Percentiles rank a stretch among this genome's conserved stretches.
These are phyloP conservation scores for Craspedostauros australis DNA, from an alignment of 108 stramenopile genomes.

Conservation along the genomic window DNA sequence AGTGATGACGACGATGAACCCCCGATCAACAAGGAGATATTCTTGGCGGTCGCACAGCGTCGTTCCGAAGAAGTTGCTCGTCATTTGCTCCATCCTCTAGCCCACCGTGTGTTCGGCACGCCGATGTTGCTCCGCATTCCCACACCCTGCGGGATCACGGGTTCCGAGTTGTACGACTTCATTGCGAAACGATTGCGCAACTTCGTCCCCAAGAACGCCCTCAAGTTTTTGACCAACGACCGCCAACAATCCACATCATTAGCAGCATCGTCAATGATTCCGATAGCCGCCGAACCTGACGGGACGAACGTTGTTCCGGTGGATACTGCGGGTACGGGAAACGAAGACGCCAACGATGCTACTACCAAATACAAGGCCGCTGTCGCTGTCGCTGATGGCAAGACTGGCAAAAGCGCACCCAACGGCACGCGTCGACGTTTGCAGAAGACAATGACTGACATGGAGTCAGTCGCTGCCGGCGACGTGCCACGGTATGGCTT, in stretches of 20 bases:
- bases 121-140: conserved; percentile 68
- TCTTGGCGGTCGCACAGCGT: conserved; percentile 75
- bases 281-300: neutral
- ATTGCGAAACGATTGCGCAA: conserved; percentile 54
- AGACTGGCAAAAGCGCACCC: no score
- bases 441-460: conserved; percentile 52
- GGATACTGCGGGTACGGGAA: neutral
- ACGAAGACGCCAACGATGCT: conserved; percentile 6
- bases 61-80: conserved; percentile 50
- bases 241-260: no score
- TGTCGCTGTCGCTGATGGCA: no score
- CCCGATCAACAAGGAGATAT: conserved; percentile 27
- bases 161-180: conserved; percentile 66
- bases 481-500: conserved; percentile 77
- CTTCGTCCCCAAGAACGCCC: conserved; percentile 49
- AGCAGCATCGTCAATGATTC: conserved; percentile 7
- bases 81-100: conserved; percentile 71
- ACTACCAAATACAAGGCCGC: no score
- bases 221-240: conserved; percentile 21
- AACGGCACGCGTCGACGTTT: conserved; percentile 7
- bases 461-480: conserved; percentile 70
- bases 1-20: conserved; percentile 4
- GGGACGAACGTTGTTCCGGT: neutral
- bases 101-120: conserved; percentile 68
- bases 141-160: conserved; percentile 66